Evolutionary conservation across 306 rosid species (phyloP).

Genomic region (Urtica urens): DNA sequence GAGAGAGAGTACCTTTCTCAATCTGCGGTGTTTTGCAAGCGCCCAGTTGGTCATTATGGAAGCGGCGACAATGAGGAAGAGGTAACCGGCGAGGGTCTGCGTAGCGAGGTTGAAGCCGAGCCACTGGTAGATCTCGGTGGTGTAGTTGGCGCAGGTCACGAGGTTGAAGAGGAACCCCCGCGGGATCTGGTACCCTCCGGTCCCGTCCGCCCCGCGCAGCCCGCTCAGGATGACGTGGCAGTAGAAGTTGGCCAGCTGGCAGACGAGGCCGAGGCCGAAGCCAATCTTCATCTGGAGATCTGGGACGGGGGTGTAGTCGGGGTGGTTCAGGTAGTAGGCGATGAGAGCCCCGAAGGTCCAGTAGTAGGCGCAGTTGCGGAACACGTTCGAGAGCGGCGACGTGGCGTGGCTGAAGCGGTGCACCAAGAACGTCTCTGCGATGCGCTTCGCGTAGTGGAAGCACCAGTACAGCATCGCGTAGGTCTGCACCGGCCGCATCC

Average conservation of each 20-base stretch:
- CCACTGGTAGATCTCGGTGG: constrained; percentile 99
- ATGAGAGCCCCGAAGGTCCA: constrained; percentile 77
- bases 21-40: constrained; percentile 83
- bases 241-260: constrained; percentile 64
- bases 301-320: constrained; percentile 65
- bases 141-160: constrained; percentile 92
- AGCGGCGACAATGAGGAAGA: constrained; percentile 64
- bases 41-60: constrained; percentile 96
- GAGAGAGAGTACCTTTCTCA: constrained; percentile 58
- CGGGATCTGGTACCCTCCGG: constrained; percentile 92
- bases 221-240: constrained; percentile 78
- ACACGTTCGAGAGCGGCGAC: constrained; percentile 87
- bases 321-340: constrained; percentile 88
- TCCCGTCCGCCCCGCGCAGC: constrained; percentile 71
- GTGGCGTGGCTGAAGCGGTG: constrained; percentile 98
- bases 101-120: constrained; percentile 92
- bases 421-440: constrained; percentile 81
- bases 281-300: constrained; percentile 94
- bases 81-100: constrained; percentile 79
- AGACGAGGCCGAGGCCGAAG: constrained; percentile 60
- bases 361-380: constrained; percentile 93
- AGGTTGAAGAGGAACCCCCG: constrained; percentile 80
- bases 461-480: constrained; percentile 94
- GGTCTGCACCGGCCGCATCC: constrained; percentile 71
- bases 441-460: constrained; percentile 86